A percentile compares a stretch with the other conserved stretches of the same genome.
Conservation (phyloP, 768 basidiomycete species). For the Termitomyces sp. region DNA sequence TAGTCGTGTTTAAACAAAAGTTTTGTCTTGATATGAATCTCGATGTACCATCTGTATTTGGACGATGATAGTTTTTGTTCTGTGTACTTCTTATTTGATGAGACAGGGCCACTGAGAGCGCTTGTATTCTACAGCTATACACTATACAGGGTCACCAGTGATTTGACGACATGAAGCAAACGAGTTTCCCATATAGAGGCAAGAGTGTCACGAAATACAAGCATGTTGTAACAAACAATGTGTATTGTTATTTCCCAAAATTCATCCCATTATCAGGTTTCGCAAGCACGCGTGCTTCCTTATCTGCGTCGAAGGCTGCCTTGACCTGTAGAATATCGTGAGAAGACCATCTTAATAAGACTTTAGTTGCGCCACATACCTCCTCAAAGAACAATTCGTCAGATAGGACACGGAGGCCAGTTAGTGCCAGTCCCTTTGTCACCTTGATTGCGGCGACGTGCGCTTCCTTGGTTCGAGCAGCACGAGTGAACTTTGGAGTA, state of each 20-base stretch:
- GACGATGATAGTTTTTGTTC: neutral
- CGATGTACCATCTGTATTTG: slow-evolving; percentile 1
- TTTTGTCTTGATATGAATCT: neutral
- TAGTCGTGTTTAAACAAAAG: slow-evolving; percentile 35
- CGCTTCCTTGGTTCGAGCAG: slow-evolving; percentile 55
- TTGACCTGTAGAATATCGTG: slow-evolving; percentile 14
- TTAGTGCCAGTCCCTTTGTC: slow-evolving; percentile 57
- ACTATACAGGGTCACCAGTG: neutral
- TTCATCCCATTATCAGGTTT: neutral
- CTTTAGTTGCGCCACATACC: slow-evolving; percentile 29
- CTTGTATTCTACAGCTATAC: neutral
- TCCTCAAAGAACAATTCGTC: slow-evolving; percentile 52
- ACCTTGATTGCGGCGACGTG: slow-evolving; percentile 53
- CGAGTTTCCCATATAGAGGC: neutral
- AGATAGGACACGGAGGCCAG: slow-evolving; percentile 51
- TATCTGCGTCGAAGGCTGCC: slow-evolving; percentile 14
- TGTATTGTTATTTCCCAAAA: neutral
- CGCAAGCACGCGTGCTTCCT: neutral
- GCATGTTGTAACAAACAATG: neutral
- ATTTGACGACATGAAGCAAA: neutral
- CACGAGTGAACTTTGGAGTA: slow-evolving; percentile 56
- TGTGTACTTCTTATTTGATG: neutral
- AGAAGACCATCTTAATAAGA: neutral
- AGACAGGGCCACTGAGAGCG: neutral
- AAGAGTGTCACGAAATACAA: no score